Evolutionary conservation across 345 rosid genomes (phyloP).

Genomic region (Syzygium grande): DNA sequence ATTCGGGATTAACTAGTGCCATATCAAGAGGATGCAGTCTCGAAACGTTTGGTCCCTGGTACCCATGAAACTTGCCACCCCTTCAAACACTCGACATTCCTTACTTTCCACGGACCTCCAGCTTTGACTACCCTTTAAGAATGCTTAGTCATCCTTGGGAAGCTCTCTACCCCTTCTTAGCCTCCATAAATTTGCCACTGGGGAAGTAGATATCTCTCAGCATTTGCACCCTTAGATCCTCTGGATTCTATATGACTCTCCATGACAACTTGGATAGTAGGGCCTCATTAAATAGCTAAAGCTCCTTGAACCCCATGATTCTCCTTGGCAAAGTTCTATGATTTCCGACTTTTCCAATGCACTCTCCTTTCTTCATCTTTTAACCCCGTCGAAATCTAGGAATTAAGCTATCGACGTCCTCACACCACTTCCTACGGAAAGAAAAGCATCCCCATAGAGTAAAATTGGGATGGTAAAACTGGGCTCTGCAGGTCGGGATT

Average conservation of each 20-base stretch:
- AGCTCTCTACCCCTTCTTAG: not conserved
- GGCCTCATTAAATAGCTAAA: not conserved
- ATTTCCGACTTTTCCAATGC: not conserved
- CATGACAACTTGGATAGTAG: not conserved
- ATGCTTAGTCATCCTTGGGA: rapidly evolving
- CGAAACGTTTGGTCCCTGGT: not conserved
- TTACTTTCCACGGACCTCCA: not conserved
- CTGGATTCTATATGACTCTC: not conserved
- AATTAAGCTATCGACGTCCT: not conserved
- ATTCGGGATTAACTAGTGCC: not conserved
- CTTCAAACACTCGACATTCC: not conserved
- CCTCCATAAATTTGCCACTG: not conserved
- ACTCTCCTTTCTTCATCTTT: not conserved
- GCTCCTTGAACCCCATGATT: not conserved
- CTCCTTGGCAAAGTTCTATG: not conserved
- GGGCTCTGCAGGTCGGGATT: rapidly evolving
- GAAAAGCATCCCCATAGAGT: rapidly evolving
- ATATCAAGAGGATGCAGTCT: not conserved
- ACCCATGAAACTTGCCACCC: too few species aligned
- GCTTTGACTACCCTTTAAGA: not conserved
- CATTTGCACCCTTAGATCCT: not conserved
- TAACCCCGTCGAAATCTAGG: not conserved
- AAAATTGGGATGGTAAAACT: not conserved
- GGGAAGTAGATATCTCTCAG: not conserved
- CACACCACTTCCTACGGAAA: not conserved